phyloP scores from a whole-genome alignment of 441 rosid genomes.

The Populus trichocarpa region DNA sequence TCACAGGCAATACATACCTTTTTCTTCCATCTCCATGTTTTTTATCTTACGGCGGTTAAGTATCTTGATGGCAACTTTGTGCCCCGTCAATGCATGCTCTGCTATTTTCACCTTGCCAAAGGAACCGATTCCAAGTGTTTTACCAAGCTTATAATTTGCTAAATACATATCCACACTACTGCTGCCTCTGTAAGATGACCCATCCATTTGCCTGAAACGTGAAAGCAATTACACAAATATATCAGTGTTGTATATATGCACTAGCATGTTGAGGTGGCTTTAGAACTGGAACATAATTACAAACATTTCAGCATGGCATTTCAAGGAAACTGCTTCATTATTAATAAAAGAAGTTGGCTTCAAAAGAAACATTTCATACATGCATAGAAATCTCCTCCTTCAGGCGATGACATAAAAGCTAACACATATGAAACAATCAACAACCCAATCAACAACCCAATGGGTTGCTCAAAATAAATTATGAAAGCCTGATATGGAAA shows the following conservation, averaged over 20 bases:
- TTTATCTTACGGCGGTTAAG: conserved; percentile 93
- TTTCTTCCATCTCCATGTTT: conserved; percentile 94
- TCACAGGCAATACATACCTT: conserved; percentile 44
- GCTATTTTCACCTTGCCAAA: conserved; percentile 98
- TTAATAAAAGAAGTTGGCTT: background rate
- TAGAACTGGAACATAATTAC: background rate
- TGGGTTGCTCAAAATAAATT: background rate
- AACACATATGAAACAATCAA: background rate
- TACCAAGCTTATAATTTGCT: conserved; percentile 85
- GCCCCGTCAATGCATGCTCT: conserved; percentile 83
- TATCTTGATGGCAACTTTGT: conserved; percentile 95
- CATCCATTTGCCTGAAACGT: conserved; percentile 61
- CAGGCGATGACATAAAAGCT: background rate
- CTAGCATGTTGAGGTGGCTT: background rate
- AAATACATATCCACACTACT: conserved; percentile 50
- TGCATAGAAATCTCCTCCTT: background rate
- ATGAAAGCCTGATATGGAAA: background rate
- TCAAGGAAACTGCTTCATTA: background rate
- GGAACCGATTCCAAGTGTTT: conserved; percentile 93
- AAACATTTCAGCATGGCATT: background rate
- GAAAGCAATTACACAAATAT: background rate
- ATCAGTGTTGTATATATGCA: background rate
- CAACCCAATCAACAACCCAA: background rate
- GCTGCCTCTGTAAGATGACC: conserved; percentile 48
- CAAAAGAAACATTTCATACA: background rate